Conservation (phyloP, 1,284 basidiomycete species). For the Blastosporella zonata region DNA sequence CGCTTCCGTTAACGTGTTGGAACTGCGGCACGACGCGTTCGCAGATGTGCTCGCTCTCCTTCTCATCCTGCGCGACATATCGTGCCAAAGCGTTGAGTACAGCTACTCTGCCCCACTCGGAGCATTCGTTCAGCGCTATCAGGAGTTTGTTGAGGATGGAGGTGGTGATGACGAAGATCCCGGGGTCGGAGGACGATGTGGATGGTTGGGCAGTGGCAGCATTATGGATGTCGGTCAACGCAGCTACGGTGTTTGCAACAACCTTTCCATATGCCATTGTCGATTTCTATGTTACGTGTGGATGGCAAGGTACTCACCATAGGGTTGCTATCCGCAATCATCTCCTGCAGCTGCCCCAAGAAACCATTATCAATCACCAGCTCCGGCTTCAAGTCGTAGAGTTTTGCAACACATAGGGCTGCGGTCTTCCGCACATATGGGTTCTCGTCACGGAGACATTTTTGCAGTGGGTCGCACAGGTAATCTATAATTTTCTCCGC, state of each 20-base stretch:
- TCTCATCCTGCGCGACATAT: slow-evolving; percentile 82
- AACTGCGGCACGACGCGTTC: slow-evolving; percentile 98
- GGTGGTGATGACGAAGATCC: slow-evolving; percentile 80
- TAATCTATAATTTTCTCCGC: slow-evolving; percentile 99
- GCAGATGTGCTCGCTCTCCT: slow-evolving; percentile 98
- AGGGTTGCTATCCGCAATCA: slow-evolving; percentile 94
- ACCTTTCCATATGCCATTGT: slow-evolving; percentile 51
- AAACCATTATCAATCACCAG: slow-evolving; percentile 95
- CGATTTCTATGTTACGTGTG: background rate
- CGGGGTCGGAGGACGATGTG: slow-evolving; percentile 56
- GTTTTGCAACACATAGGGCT: slow-evolving; percentile 92
- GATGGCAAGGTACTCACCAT: slow-evolving; percentile 62
- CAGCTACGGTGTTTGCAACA: slow-evolving; percentile 92
- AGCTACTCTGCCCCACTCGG: slow-evolving; percentile 97
- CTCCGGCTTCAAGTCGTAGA: slow-evolving; percentile 96
- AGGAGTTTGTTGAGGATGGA: slow-evolving; percentile 86
- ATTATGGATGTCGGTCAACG: slow-evolving; percentile 90
- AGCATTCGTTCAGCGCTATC: slow-evolving; percentile 96
- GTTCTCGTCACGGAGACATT: slow-evolving; percentile 90
- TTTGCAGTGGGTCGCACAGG: slow-evolving; percentile 89
- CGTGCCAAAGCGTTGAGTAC: slow-evolving; percentile 85
- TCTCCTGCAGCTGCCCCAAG: slow-evolving; percentile 82
- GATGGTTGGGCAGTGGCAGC: slow-evolving; percentile 56
- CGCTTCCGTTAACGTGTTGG: slow-evolving; percentile 94
- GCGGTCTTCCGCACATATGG: slow-evolving; percentile 98